phyloP scores from a whole-genome alignment of 2,329 filamentous ascomycete genomes.

The Sphaerulina vaccinii region DNA sequence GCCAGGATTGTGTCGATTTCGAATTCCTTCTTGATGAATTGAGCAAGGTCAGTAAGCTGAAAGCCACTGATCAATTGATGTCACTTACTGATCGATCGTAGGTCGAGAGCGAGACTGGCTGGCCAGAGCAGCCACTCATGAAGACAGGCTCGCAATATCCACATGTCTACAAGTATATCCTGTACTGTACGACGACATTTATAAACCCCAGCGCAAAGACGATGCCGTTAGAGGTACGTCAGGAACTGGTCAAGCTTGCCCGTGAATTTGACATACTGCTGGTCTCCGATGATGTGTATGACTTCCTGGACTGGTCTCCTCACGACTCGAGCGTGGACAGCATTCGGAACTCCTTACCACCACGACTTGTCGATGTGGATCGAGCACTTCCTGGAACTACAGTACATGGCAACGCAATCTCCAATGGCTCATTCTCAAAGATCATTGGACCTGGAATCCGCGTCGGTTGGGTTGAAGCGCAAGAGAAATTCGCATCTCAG shows the following conservation, averaged over 20 bases:
- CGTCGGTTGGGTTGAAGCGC: slow-evolving; percentile 82
- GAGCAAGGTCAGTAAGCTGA: background rate
- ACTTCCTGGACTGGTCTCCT: slow-evolving; percentile 74
- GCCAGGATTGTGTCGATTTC: background rate
- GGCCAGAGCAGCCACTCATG: slow-evolving; percentile 16
- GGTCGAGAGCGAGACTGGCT: slow-evolving; percentile 43
- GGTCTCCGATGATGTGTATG: slow-evolving; percentile 88
- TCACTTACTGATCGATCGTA: slow-evolving; percentile 15
- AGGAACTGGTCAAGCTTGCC: slow-evolving; percentile 69
- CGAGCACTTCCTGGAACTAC: slow-evolving; percentile 60
- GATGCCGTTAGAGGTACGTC: slow-evolving; percentile 67
- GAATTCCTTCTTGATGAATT: background rate
- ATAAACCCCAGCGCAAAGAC: slow-evolving; percentile 83
- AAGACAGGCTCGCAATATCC: slow-evolving; percentile 62
- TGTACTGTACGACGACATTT: slow-evolving; percentile 86
- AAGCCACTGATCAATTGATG: slow-evolving; percentile 43
- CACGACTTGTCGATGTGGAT: slow-evolving; percentile 77
- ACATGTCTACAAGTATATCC: slow-evolving; percentile 77
- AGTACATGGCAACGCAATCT: slow-evolving; percentile 73
- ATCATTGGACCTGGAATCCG: slow-evolving; percentile 76
- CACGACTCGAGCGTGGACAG: background rate
- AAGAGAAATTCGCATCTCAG: slow-evolving; percentile 52
- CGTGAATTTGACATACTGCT: slow-evolving; percentile 70
- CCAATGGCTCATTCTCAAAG: slow-evolving; percentile 89
- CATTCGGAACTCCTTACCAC: slow-evolving; percentile 34